These are phyloP conservation scores for Verticillium nonalfalfae DNA, from an alignment of 2,329 filamentous ascomycete genomes.

Conservation along the genomic window DNA sequence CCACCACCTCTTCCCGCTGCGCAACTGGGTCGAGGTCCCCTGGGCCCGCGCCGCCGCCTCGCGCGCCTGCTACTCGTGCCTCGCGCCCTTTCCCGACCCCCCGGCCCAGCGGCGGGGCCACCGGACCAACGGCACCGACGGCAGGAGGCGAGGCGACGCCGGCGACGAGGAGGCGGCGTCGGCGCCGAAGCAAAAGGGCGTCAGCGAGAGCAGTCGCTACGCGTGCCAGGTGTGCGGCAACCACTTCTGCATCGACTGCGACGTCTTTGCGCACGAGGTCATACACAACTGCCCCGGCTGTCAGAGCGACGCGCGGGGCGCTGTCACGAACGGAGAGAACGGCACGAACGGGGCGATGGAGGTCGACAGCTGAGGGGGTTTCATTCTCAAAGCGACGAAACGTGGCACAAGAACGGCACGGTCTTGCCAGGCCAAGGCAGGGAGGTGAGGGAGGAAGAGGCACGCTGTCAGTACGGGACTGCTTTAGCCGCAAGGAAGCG, in stretches of 20 bases:
- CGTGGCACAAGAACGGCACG: no score
- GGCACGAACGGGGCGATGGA: slow-evolving; percentile 36
- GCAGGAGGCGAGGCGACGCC: no score
- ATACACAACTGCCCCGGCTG: slow-evolving; percentile 96
- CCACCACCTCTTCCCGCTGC: slow-evolving; percentile 83
- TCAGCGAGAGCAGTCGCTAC: slow-evolving; percentile 83
- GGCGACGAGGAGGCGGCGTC: slow-evolving; percentile 11
- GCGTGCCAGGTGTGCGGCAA: slow-evolving; percentile 80
- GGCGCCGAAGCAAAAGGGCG: slow-evolving; percentile 43
- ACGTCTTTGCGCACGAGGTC: slow-evolving; percentile 89
- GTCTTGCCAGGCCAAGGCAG: no score
- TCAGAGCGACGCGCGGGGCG: slow-evolving; percentile 43
- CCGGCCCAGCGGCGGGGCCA: slow-evolving; percentile 17
- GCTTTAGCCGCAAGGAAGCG: no score
- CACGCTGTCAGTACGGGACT: no score
- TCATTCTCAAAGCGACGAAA: background rate
- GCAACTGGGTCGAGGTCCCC: slow-evolving; percentile 84
- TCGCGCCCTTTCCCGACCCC: slow-evolving; percentile 59
- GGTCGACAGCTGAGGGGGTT: slow-evolving; percentile 25
- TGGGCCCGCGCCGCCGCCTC: slow-evolving; percentile 66
- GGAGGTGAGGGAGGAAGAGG: no score
- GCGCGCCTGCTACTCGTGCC: slow-evolving; percentile 71
- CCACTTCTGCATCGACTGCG: slow-evolving; percentile 98
- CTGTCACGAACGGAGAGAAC: slow-evolving; percentile 21
- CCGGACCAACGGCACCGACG: slow-evolving; percentile 8